Conservation (phyloP, 768 basidiomycete species). For the Suillus brevipes region DNA sequence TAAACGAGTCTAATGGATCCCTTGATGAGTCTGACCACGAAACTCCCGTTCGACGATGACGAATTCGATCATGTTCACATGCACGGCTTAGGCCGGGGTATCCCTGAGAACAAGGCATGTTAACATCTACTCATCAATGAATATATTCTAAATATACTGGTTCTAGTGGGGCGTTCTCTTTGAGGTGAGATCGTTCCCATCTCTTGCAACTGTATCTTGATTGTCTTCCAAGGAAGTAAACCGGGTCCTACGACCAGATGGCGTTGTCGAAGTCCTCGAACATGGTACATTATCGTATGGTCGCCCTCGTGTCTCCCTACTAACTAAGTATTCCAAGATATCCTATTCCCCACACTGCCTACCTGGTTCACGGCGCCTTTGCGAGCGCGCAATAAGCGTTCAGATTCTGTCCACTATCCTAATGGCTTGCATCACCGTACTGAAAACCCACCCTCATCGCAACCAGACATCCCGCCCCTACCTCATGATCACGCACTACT, state of each 20-base stretch:
- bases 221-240: slow-evolving; percentile 59
- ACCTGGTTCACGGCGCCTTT: slow-evolving; percentile 77
- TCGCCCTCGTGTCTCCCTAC: neutral
- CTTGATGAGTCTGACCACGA: slow-evolving; percentile 61
- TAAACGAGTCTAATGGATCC: neutral
- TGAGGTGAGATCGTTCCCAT: slow-evolving; percentile 43
- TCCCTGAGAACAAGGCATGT: slow-evolving; percentile 72
- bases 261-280: slow-evolving; percentile 70
- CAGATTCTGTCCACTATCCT: slow-evolving; percentile 52
- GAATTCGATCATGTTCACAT: slow-evolving; percentile 84
- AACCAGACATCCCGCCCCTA: slow-evolving; percentile 37
- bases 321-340: slow-evolving; percentile 47
- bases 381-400: slow-evolving; percentile 48
- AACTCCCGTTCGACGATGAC: slow-evolving; percentile 78
- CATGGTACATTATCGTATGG: slow-evolving; percentile 49
- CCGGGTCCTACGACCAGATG: slow-evolving; percentile 68
- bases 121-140: neutral
- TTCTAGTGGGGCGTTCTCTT: slow-evolving; percentile 66
- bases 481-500: slow-evolving; percentile 70
- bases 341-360: slow-evolving; percentile 73
- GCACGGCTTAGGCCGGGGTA: slow-evolving; percentile 59
- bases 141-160: slow-evolving; percentile 9
- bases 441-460: slow-evolving; percentile 26
- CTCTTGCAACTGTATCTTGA: slow-evolving; percentile 4
- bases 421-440: slow-evolving; percentile 42